Base-by-base conservation (phyloP, 805 yeast genomes). In the Wickerhamiella galacta region DNA sequence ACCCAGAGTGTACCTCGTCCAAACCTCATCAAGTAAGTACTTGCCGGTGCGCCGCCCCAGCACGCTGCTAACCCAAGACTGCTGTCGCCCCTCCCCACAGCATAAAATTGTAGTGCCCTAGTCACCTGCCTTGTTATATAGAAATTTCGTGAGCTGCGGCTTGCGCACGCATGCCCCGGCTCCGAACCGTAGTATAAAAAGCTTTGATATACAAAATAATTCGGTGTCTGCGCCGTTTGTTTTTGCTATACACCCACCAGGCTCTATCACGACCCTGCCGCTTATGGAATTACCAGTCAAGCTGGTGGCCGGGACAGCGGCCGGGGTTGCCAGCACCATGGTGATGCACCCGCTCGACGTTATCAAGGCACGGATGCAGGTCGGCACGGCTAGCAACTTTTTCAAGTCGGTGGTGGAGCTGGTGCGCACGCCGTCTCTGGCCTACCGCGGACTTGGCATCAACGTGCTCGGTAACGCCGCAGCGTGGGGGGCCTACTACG, bases 401-500 rank as follows among this genome's bases (percentile, higher is more conserved):
- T n/a, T 15, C 26, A 16, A 10, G 16, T 32, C 31, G 22, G 25
- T 38, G 32, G 16, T 23, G 16, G 36, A 28, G 26, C 30, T 37
- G 33, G 29, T 21, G 19, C 23, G 32, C 12, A 28, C 20, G 11
- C 35, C 43, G 4, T 33, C 26, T 6, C 66, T 57, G 29, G 41
- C 62, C 32, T 83, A 85, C 47, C 61, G 94, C 35, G 95, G 95
- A 0, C 58, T 83, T 2, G 61, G 71, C 0, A 81, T 93, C 1
- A 90, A 85, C 48, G 46, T 87, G 4, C 24, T 80, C 0, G 98
- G 96, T 1, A 82, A 83, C 42, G 71, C 92, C 0, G 51, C 71
- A 0, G 87, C 93, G 0, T 90, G 98, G 96, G 78, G 82, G 0
- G 52, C 80, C 4, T 90, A 90, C 48, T 90, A 90, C 54, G 68